phyloP scores from a whole-genome alignment of 768 basidiomycete genomes.

The Collybia sp. region DNA sequence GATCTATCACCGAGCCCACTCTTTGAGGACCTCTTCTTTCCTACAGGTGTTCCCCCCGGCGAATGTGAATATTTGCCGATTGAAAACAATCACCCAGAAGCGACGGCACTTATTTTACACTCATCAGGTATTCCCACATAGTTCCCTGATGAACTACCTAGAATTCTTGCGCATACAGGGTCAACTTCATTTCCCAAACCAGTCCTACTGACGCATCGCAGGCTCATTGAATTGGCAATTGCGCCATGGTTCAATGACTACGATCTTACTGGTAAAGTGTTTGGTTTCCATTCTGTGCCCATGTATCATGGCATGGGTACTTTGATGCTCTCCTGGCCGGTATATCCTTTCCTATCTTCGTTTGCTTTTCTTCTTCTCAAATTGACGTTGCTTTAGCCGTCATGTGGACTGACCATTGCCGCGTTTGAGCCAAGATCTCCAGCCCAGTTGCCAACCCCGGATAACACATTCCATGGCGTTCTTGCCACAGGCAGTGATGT shows the following conservation, averaged over 20 bases:
- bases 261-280: conserved; percentile 16
- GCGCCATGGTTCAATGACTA: conserved; percentile 17
- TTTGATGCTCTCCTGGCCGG: conserved; percentile 13
- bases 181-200: conserved; percentile 18
- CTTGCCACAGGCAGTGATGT: conserved; percentile 15
- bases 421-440: conserved; percentile 23
- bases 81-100: not conserved
- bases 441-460: conserved; percentile 21
- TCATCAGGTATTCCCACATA: not conserved
- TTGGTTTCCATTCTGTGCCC: conserved; percentile 22
- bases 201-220: conserved; percentile 9
- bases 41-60: too few relatives aligned
- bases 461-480: conserved; percentile 20
- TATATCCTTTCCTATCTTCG: not conserved
- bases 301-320: conserved; percentile 27
- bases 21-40: conserved; percentile 14
- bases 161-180: conserved; percentile 5
- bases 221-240: conserved; percentile 8
- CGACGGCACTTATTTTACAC: not conserved
- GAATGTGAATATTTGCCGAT: not conserved
- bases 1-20: conserved; percentile 10
- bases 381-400: conserved; percentile 9
- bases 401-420: conserved; percentile 19
- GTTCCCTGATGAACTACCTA: not conserved
- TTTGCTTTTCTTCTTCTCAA: conserved; percentile 12